Conservation (phyloP, 1,139 yeast species). For the Hyphopichia wangnamkhiaoensis region DNA sequence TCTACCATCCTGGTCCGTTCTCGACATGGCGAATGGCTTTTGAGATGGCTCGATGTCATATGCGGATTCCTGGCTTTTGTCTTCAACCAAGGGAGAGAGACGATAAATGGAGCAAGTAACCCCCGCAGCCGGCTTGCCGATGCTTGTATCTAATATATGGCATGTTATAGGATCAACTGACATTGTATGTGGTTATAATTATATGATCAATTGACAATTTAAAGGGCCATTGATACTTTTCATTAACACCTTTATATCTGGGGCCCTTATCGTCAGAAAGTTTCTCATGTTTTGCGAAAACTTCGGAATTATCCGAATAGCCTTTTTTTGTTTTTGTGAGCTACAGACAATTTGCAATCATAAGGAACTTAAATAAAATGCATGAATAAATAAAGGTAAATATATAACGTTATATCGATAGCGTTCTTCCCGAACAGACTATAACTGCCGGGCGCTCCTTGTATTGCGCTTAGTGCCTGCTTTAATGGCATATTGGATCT, state of each 20-base stretch:
- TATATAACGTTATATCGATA: too few species aligned
- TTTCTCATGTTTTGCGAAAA: too few species aligned
- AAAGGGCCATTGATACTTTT: neutral
- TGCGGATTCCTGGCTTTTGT: constrained; percentile 26
- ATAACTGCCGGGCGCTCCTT: too few species aligned
- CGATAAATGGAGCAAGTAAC: constrained; percentile 62
- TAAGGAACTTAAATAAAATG: too few species aligned
- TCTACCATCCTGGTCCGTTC: constrained; percentile 79
- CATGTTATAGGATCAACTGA: constrained; percentile 70
- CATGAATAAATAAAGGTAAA: too few species aligned
- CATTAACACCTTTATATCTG: neutral
- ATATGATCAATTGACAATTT: neutral
- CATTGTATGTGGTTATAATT: constrained; percentile 17
- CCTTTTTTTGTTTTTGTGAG: too few species aligned
- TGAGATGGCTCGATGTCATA: constrained; percentile 24
- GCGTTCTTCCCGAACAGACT: too few species aligned
- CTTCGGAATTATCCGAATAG: too few species aligned
- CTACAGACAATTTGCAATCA: too few species aligned
- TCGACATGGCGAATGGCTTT: constrained; percentile 59
- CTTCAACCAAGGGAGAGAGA: constrained; percentile 26
- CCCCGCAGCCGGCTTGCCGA: constrained; percentile 73
- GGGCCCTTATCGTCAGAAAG: neutral
- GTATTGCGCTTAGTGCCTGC: too few species aligned
- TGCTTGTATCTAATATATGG: constrained; percentile 82
- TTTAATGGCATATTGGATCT: too few species aligned